Evolutionary conservation across 2,329 filamentous ascomycete genomes (phyloP), one percentile per base, ranked within the genome.

Genomic region (Emergomyces orientalis): DNA sequence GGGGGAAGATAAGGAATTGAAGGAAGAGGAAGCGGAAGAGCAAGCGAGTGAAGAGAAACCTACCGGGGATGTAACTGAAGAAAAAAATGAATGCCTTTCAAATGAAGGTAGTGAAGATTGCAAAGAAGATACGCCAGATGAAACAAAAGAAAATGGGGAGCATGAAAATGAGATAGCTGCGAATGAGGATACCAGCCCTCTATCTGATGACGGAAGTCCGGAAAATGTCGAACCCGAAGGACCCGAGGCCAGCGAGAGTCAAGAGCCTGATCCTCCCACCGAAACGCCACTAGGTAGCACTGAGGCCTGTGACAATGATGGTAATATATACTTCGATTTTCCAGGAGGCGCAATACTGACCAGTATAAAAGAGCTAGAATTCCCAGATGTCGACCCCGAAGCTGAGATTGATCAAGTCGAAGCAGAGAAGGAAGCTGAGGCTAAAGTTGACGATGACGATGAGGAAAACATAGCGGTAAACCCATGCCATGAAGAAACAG

Each of bases 371-470:
- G 39, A 59, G 11, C 2, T 9, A 47, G 25, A 5, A 27, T 60
- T 52, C 32, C 59, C 59, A 39, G 59, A 52, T 19, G 49, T 60
- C 3, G 59, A 60, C 19, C 59, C 59, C 22, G 59, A 52, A 34
- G 59, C 59, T 14, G 59, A 60, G 59, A 25, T 60, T n/a, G 65
- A 63, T 43, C 61, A 65, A 62, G 65, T 67, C 19, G 59, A 64
- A 41, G 64, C 65, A 13, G 64, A 64, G 51, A 67, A 64, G 43
- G 65, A 67, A 43, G 63, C 64, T 14, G 63, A 64, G 63, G 68
- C 73, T 62, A 66, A 71, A 37, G 65, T 54, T 60, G 66, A 67
- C 30, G 63, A 66, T 45, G 62, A 64, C 19, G 59, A 59, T 27
- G 41, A 59, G 27, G 41, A 59, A 3, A 45, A 27, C 25, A 22